A percentile compares a stretch with the other conserved stretches of the same genome.
Evolutionary conservation across 2,329 filamentous ascomycete genomes (phyloP).

Genomic region (Calonectria pseudoturangicola): DNA sequence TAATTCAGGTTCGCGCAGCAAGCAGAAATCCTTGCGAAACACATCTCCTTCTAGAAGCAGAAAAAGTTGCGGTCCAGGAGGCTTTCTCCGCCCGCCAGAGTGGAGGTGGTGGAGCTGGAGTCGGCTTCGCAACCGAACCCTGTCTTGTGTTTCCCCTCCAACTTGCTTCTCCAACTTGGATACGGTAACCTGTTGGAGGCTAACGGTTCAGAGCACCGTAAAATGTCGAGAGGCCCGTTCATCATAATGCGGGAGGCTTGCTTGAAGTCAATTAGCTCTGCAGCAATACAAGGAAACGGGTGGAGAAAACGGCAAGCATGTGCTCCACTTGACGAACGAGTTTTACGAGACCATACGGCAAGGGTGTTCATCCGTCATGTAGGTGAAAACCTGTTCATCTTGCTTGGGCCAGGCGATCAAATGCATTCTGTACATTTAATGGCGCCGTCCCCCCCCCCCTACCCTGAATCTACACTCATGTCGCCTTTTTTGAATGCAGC

Average conservation of each 20-base stretch:
- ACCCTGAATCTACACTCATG: constrained; percentile 12
- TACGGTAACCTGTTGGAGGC: background rate
- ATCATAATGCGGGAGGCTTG: background rate
- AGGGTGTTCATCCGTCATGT: background rate
- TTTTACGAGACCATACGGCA: background rate
- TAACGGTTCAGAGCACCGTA: too few relatives aligned
- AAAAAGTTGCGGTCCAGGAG: background rate
- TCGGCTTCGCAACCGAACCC: background rate
- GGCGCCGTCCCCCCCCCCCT: background rate
- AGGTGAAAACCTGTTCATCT: background rate
- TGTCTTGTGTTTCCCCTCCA: background rate
- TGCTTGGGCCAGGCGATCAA: background rate
- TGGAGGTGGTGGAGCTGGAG: constrained; percentile 9
- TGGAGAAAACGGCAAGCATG: constrained; percentile 2
- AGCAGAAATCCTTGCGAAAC: background rate
- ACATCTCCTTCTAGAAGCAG: constrained; percentile 19
- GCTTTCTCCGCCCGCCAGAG: background rate
- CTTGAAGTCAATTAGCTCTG: background rate
- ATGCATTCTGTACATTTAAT: constrained; percentile 3
- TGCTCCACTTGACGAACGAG: constrained; percentile 6
- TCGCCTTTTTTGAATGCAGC: background rate
- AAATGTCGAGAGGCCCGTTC: too few relatives aligned
- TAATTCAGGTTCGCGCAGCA: background rate
- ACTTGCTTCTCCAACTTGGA: background rate
- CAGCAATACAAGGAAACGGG: background rate